These are phyloP conservation scores for Trebouxia sp. DNA, from an alignment of 139 green algal species.

Conservation along the genomic window DNA sequence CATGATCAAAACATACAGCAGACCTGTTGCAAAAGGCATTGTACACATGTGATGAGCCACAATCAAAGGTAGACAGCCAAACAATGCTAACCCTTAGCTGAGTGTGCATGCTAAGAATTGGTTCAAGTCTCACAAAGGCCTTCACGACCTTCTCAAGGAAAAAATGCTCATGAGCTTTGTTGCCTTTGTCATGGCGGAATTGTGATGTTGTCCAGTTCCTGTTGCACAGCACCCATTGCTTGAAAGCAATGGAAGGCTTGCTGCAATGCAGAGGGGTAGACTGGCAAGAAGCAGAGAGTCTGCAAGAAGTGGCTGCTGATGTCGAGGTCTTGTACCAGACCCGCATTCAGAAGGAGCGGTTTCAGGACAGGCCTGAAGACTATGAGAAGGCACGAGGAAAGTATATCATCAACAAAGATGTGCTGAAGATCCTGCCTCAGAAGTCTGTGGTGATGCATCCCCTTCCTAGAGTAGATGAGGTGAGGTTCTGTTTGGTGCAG, in stretches of 20 bases:
- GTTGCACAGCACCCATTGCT: no score
- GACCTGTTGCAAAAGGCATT: no score
- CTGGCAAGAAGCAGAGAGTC: slow-evolving; percentile 87
- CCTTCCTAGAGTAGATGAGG: slow-evolving; percentile 95
- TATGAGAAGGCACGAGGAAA: slow-evolving; percentile 82
- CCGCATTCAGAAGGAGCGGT: slow-evolving; percentile 98
- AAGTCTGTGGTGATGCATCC: slow-evolving; percentile 96
- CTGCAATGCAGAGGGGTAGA: slow-evolving; percentile 46
- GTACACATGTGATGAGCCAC: no score
- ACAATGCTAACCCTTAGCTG: no score
- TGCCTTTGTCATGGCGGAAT: no score
- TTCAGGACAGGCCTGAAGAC: slow-evolving; percentile 78
- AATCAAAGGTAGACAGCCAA: no score
- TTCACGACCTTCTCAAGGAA: no score
- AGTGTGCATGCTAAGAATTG: background rate
- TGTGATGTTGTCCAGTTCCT: background rate
- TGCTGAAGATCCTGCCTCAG: slow-evolving; percentile 82
- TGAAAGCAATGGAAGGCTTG: no score
- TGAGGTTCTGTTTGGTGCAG: no score
- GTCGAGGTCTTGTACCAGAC: slow-evolving; percentile 98
- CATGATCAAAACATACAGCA: no score
- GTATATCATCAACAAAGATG: slow-evolving; percentile 91
- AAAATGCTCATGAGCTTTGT: no score
- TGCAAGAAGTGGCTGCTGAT: slow-evolving; percentile 68
- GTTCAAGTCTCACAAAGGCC: no score